Conservation (phyloP, 139 green algal genomes). For the Raphidocelis subcapitata region DNA sequence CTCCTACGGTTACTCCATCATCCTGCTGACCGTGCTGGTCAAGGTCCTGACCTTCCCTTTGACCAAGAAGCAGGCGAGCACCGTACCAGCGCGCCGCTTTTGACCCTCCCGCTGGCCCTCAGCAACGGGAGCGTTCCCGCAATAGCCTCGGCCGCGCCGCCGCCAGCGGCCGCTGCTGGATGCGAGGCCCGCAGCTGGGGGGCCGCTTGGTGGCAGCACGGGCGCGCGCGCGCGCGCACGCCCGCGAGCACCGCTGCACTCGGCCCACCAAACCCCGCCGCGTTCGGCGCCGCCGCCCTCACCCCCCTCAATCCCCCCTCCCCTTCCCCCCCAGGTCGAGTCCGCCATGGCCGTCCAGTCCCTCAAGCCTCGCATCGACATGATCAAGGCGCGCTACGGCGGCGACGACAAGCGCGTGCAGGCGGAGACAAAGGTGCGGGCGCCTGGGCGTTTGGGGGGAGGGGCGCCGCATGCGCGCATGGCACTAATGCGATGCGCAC, state of each 20-base stretch:
- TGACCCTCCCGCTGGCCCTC: not conserved
- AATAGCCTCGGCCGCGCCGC: not conserved
- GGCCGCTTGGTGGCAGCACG: too few relatives aligned
- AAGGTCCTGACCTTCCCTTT: conserved; percentile 69
- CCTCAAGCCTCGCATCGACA: conserved; percentile 87
- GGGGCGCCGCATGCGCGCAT: too few relatives aligned
- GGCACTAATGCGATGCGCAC: too few relatives aligned
- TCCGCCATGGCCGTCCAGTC: conserved; percentile 71
- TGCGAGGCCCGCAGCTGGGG: not conserved
- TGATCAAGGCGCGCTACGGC: conserved; percentile 87
- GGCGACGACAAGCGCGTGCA: conserved; percentile 84
- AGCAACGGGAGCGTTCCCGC: too few relatives aligned
- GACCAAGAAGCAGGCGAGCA: conserved; percentile 69
- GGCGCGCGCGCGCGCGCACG: too few relatives aligned
- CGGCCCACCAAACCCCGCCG: too few relatives aligned
- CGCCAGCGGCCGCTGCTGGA: not conserved
- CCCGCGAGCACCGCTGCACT: too few relatives aligned
- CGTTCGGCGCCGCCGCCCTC: too few relatives aligned
- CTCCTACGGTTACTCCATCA: conserved; percentile 80
- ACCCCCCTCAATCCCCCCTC: too few relatives aligned
- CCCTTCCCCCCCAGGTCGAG: conserved; percentile 86
- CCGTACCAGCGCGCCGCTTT: not conserved
- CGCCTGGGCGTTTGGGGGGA: too few relatives aligned
- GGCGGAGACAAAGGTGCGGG: conserved; percentile 76
- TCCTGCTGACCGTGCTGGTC: conserved; percentile 71